Evolutionary conservation across 2,329 filamentous ascomycete genomes (phyloP), one percentile per base, ranked within the genome.

Genomic region (Hypoxylon sp.): DNA sequence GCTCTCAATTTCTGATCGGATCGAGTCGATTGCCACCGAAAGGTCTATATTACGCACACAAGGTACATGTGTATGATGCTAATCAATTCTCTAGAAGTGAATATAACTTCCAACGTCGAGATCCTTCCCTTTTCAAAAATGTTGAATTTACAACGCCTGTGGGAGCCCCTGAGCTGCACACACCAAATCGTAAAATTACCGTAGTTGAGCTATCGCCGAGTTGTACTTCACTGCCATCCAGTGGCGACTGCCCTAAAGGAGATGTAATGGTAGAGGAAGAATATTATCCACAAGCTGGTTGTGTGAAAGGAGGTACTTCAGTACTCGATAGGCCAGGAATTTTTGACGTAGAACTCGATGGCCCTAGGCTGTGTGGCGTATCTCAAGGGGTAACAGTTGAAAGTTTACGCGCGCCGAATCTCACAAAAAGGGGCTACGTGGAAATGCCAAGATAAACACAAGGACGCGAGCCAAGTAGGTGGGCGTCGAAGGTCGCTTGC

Each of bases 171-270:
- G 61, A 61, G 31, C 17, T 20, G 4, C 58, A 62, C n/a, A 73
- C 51, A 2, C 70, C 73, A 17, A 75, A 77, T 59, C 74, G 76
- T 27, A 76, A 78, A 46, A 72, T 71, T 35, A 75, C 76, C 4
- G 59, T 78, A 8, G 64, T 78, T 31, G 76, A 78, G 46, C 58
- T 74, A 13, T 69, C 74, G 25, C 22, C 64, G 35, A 37, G 42
- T 40, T 13, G 33, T 53, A 20, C 14, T 6, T 30, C 59, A 30
- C 42, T 5, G 51, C 13, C 49, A 20, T 44, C 48, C 20, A n/a
- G 22, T 46, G 17, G 40, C 27, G 46, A 14, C 17, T 48, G 42
- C 42, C 14, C 25, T 30, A 25, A 22, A 31, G 42, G 37, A 7
- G 14, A 20, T 44, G 33, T 20, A 33, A 42, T 27, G 7, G 2